These are phyloP conservation scores for Ustulina deusta DNA, from an alignment of 2,329 filamentous ascomycete species.

Conservation along the genomic window DNA sequence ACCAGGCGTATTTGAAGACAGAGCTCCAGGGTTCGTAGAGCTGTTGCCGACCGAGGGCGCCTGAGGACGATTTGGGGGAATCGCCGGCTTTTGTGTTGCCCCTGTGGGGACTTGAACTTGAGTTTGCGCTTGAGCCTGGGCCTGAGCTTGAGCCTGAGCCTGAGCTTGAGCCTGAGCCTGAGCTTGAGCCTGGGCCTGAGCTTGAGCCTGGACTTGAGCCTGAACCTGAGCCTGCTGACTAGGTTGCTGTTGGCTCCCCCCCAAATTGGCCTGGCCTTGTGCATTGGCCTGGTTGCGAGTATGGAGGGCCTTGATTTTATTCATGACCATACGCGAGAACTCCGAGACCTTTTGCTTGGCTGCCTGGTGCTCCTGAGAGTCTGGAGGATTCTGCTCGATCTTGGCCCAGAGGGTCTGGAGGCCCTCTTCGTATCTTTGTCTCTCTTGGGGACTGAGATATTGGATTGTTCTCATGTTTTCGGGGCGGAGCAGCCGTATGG, in stretches of 20 bases:
- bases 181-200: slow-evolving; percentile 39
- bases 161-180: slow-evolving; percentile 36
- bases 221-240: slow-evolving; percentile 28
- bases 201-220: slow-evolving; percentile 31
- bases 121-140: slow-evolving; percentile 21
- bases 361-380: slow-evolving; percentile 61
- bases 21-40: slow-evolving; percentile 16
- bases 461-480: slow-evolving; percentile 64
- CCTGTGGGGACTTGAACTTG: slow-evolving; percentile 42
- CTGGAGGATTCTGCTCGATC: slow-evolving; percentile 61
- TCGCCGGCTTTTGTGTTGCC: slow-evolving; percentile 38
- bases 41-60: slow-evolving; percentile 17
- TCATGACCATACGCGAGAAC: slow-evolving; percentile 68
- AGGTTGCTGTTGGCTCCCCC: slow-evolving; percentile 16
- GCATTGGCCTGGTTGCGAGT: slow-evolving; percentile 38
- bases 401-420: slow-evolving; percentile 64
- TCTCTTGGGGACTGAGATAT: slow-evolving; percentile 66
- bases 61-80: slow-evolving; percentile 41
- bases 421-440: slow-evolving; percentile 69
- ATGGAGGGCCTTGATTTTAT: slow-evolving; percentile 59
- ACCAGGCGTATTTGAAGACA: slow-evolving; percentile 26
- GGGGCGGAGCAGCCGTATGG: slow-evolving; percentile 54
- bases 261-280: slow-evolving; percentile 23
- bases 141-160: slow-evolving; percentile 18
- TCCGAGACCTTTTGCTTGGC: slow-evolving; percentile 70